Base-by-base conservation (phyloP, 208 protist species). In the Porcisia hertigi region DNA sequence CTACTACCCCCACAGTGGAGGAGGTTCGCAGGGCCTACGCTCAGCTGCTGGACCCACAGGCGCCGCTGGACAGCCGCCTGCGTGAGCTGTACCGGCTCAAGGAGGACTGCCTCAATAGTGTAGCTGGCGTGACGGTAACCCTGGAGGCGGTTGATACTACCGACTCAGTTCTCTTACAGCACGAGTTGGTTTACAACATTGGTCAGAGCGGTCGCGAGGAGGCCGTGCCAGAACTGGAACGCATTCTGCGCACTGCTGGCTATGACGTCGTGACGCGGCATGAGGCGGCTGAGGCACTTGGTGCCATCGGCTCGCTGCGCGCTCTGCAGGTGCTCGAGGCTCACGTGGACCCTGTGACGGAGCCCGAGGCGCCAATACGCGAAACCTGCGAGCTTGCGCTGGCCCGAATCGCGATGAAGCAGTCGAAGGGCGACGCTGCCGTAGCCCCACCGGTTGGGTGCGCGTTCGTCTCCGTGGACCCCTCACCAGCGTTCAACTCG, bases 111-210 rank as follows among this genome's bases (percentile, higher is more conserved):
- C 83, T 96, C 23, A 88, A 91, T 71, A 92, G 87, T 18, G 71
- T 81, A 5, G 81, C 84, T 1, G 91, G 88, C 23, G 88, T 89
- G 4, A 57, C 69, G 39, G 70, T 94, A 58, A 74, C 97, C 49
- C 71, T 88, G 8, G 86, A 94, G 76, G 89, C 86, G 34, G 82
- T 98, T 39, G 92, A 95, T 84, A 89, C 82, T 11, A 96, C 92
- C 52, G 86, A 97, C 53, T 98, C 95, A 9, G 98, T 95, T n/a
- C 86, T 99, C 53, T 87, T 99, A 20, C 96, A 98, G 81, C 98
- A 99, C 84, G 98, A 99, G 83, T 76, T 98, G 52, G 96, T 92
- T n/a, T 99, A 99, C 90, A 97, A 95, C 74, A 81, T 98, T 18
- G 99, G 99, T 0, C 99, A 99, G 92, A 98, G 98, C 85, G 88